A percentile compares a stretch with the other conserved stretches of the same genome.
Evolutionary conservation across 2,329 filamentous ascomycete genomes (phyloP).

Genomic region (Talaromyces sp.): DNA sequence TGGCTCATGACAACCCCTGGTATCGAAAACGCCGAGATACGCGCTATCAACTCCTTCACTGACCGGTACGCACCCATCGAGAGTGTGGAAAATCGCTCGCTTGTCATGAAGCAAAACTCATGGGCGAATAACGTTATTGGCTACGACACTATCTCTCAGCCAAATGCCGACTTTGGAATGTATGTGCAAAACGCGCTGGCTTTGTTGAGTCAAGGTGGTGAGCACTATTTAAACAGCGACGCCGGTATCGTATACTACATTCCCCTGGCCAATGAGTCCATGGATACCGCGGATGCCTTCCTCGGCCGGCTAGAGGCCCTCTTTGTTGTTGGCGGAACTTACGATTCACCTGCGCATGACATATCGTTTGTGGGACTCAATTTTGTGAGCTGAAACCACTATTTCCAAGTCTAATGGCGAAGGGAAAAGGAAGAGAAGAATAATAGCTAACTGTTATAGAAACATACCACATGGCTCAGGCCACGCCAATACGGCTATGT

Average conservation of each 20-base stretch:
- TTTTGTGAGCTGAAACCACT: not conserved
- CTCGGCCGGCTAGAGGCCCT: not conserved
- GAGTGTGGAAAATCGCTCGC: not conserved
- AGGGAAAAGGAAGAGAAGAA: not conserved
- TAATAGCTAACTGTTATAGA: not conserved
- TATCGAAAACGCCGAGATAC: not conserved
- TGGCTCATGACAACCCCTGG: conserved; percentile 2
- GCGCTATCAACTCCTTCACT: not conserved
- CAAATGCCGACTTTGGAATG: not conserved
- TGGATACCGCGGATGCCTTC: not conserved
- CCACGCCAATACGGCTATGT: not conserved
- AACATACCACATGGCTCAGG: not conserved
- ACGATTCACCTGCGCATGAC: not conserved
- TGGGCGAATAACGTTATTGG: conserved; percentile 4
- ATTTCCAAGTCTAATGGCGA: not conserved
- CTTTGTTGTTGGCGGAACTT: not conserved
- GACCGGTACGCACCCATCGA: conserved; percentile 1
- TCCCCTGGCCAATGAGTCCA: not conserved
- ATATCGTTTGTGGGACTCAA: conserved; percentile 7
- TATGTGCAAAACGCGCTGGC: conserved; percentile 1
- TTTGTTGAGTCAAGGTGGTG: conserved; percentile 1
- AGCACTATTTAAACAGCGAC: conserved; percentile 4
- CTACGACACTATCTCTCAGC: not conserved
- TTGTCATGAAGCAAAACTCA: conserved; percentile 4
- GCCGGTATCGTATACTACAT: conserved; percentile 4